Evolutionary conservation across 139 green algal species (phyloP), one percentile per base, ranked within the genome.

Genomic region (Tetraselmis chui): DNA sequence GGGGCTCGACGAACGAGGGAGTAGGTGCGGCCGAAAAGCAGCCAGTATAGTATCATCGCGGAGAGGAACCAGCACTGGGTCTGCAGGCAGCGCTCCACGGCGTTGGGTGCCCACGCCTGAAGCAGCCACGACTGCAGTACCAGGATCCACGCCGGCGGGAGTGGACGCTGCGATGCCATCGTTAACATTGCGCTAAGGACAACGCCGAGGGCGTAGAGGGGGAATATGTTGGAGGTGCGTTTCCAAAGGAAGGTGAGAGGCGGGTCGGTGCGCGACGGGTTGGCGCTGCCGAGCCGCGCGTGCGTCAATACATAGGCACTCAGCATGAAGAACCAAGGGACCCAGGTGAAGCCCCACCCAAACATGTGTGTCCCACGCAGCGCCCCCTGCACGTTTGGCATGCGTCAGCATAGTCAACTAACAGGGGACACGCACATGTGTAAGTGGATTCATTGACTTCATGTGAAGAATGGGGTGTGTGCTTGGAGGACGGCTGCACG

Each of bases 261-360:
- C 24, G 31, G 2, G 78, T 82, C 78, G 1, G 32, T 75, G 22
- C 1, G 2, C 22, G 2, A 18, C 11, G 78, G 78, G 2, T 82
- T 31, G 23, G 23, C 22, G 31, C 31, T 76, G 24, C 31, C 58
- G 2, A 82, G 78, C 78, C 29, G 28, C 2, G 78, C 78, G 78
- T 82, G 78, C 27, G 78, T 82, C 28, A 82, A 31, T 5, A 82
- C 78, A 29, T 74, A 82, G 32, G 31, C 78, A 2, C 11, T 31
- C 24, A 82, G 78, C 78, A 82, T 82, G 78, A 82, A 82, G 58
- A 82, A 82, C 78, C 78, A 82, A 27, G 78, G 78, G 11, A 82
- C 78, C 78, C 78, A 82, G 31, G 78, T 76, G 78, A 82, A 82
- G 78, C 78, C 78, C 31, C 58, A 82, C 1, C 32, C 31, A 5